Percentiles rank a stretch among this genome's conserved stretches.
Conservation (phyloP, 2,329 filamentous ascomycete species). For the Diaporthe batatas region DNA sequence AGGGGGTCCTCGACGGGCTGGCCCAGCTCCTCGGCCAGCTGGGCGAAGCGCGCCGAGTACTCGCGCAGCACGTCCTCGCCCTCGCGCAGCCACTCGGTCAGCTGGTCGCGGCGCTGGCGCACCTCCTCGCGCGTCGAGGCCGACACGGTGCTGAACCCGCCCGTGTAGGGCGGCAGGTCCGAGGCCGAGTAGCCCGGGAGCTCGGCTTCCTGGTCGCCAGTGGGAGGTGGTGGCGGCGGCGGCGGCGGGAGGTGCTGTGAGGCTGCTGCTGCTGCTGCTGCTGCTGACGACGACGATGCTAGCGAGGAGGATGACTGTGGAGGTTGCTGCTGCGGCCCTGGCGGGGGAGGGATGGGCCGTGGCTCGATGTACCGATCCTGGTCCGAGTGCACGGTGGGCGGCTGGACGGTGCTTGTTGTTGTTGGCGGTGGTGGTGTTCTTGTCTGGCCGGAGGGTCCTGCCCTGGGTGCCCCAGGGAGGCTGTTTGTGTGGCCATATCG, state of each 20-base stretch:
- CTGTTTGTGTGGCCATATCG: slow-evolving; percentile 45
- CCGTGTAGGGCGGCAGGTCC: slow-evolving; percentile 48
- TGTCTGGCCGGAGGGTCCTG: slow-evolving; percentile 27
- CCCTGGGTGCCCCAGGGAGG: slow-evolving; percentile 22
- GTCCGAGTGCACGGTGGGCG: slow-evolving; percentile 19
- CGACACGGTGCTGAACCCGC: slow-evolving; percentile 46
- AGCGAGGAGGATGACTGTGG: not conserved
- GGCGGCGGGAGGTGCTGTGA: not conserved
- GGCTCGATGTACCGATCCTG: slow-evolving; percentile 27
- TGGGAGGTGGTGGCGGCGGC: not conserved
- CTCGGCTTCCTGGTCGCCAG: slow-evolving; percentile 42
- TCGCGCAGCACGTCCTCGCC: slow-evolving; percentile 50
- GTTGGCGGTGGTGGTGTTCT: not conserved
- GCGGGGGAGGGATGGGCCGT: slow-evolving; percentile 6
- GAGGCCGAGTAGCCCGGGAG: slow-evolving; percentile 48
- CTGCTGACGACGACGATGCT: not conserved
- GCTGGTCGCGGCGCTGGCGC: slow-evolving; percentile 47
- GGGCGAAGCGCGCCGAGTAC: slow-evolving; percentile 49
- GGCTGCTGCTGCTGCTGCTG: not conserved
- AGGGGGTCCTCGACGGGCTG: slow-evolving; percentile 49
- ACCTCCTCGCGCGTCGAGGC: slow-evolving; percentile 48
- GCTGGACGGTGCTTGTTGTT: slow-evolving; percentile 1
- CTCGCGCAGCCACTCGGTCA: slow-evolving; percentile 48
- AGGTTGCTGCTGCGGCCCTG: slow-evolving; percentile 8
- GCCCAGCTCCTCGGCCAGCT: slow-evolving; percentile 47